Evolutionary conservation across 2,329 filamentous ascomycete species (phyloP), one percentile per base, ranked within the genome.

Genomic region (Tolypocladium tundrense): DNA sequence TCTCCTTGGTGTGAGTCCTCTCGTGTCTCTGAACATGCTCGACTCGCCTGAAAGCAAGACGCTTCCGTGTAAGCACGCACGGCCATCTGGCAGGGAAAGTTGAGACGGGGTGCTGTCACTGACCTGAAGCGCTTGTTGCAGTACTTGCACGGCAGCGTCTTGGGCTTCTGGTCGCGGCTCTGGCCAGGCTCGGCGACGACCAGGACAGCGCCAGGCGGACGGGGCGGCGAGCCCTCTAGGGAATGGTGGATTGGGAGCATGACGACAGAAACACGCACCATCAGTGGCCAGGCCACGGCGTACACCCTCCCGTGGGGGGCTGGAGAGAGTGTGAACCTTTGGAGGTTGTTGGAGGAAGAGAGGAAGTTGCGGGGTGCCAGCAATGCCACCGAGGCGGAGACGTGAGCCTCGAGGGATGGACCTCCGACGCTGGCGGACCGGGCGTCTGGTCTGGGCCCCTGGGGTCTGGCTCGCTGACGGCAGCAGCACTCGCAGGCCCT

Each of bases 21-120:
- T 85, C 82, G 68, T 86, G 83, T 67, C 83, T 77, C 69, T 85
- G 82, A 56, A 86, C 81, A 70, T 86, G 83, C 69, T 86, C 83
- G 63, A 85, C 81, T 65, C 83, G 81, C 69, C 82, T 84, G 71
- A 59, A 62, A 40, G 51, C 40, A 48, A 55, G 16, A 39, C 58
- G 45, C 45, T 37, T 13, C 42, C 33, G 55, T 50, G 64, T 67
- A 57, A 68, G 64, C 59, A 65, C 2, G 21, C 55, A 14, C 13
- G 24, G 56, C 53, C 59, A 57, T 51, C 51, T 41, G 35, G 21
- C 40, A 56, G 45, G 53, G 21, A 21, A 45, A 55, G 56, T 54
- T 42, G 40, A 55, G 53, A 59, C 53, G 61, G 55, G 60, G 55
- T 61, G 58, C 45, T 59, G 54, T 45, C 60, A 70, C 80, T 72